Base-by-base conservation (phyloP, 1,139 yeast genomes). In the Hemisphaericaspora subhashii region DNA sequence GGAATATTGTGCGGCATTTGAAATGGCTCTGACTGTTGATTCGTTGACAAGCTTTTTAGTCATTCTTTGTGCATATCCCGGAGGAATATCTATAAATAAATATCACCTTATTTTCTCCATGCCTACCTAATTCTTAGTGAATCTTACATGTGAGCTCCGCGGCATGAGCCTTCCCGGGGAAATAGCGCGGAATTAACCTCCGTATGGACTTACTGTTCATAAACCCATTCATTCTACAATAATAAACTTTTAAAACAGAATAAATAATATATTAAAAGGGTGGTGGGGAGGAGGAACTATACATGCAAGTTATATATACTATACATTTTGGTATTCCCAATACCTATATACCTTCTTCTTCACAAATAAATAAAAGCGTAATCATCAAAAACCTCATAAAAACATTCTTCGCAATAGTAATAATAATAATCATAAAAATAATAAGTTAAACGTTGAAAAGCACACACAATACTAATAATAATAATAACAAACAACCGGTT, bases 281-380 rank as follows among this genome's bases (percentile, higher is more conserved):
- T n/a, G n/a, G n/a, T n/a, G 10, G n/a, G 20, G 18, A 9, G 21
- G 31, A 16, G 18, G 31, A 27, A 4, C 31, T 27, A 27, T 27
- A 27, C 20, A 27, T 10, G 6, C 20, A 15, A 25, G 15, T 5
- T 5, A 25, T 5, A 4, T n/a, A n/a, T 11, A 25, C 24, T 22
- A 22, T 4, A 22, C 7, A 10, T 6, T n/a, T n/a, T n/a, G n/a
- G n/a, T n/a, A n/a, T 22, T 4, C n/a, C 8, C n/a, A 6, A n/a
- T 13, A 25, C 16, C 28, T n/a, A n/a, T n/a, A n/a, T n/a, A n/a
- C 15, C 4, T 13, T 12, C 8, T 25, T 13, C 16, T 25, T 25
- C 28, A 12, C 28, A 27, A 27, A 27, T 27, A 27, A 27, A 27
- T 27, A 27, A 27, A 27, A 27, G 31, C 31, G 31, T 27, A 27